Evolutionary conservation across 106 monocot genomes (phyloP), one percentile per base, ranked within the genome.

Genomic region (Posidonia australis): DNA sequence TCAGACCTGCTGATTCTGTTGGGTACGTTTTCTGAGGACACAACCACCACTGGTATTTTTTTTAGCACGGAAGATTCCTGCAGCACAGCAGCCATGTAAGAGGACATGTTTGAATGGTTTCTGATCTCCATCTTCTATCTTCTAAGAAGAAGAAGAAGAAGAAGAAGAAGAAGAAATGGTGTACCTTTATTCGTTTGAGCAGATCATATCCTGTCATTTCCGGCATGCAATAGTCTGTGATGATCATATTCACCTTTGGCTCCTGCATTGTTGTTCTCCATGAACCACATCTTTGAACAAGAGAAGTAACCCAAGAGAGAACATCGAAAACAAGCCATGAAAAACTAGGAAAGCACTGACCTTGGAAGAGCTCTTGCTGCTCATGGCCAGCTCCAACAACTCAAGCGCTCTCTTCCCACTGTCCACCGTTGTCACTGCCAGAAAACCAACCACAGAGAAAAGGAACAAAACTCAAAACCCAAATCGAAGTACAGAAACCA

Each of bases 181-280:
- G 16, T 53, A 84, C 92, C 84, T 92, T 92, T 45, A 92, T 72
- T 19, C 61, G 48, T 51, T 88, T 88, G 25, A 92, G 85, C 17
- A 92, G 92, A 31, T 92, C 92, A 61, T 80, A 83, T 0, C 93
- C 93, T 0, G 88, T 93, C 93, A 93, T 93, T 70, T 81, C 93
- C 41, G 93, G 93, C 93, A 93, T 93, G 83, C 81, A 88, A 64
- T 88, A 93, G 54, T 93, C 92, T 1, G 92, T 93, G 24, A 92
- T 82, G 21, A 92, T 92, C 92, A 92, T 78, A 55, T 71, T 88
- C 25, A 92, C 84, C 31, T 83, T 71, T 6, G 70, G 49, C 18
- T 70, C 80, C 84, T 87, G 77, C 18, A 59, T 25, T 27, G 24
- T 0, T n/a, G n/a, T n/a, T n/a, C n/a, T n/a, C n/a, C n/a, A n/a